Conservation (phyloP, 257 asterid species). For the Nicotiana undulata region DNA sequence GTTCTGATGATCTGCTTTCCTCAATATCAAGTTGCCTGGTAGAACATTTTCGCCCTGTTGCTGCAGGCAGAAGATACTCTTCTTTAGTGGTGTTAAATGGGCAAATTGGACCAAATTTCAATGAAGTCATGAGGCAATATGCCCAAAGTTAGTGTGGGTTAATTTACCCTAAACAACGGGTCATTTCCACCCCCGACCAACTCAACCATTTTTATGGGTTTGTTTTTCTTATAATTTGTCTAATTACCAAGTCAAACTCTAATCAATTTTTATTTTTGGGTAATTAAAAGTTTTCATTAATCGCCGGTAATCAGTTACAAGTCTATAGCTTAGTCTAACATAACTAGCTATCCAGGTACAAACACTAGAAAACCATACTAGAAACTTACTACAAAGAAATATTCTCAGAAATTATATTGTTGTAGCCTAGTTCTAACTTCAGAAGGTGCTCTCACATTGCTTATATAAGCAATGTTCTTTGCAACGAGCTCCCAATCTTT, state of each 20-base stretch:
- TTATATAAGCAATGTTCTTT: no score
- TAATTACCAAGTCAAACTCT: not conserved
- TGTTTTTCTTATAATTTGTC: not conserved
- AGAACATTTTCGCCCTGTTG: not conserved
- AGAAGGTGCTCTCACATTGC: no score
- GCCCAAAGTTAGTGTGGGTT: not conserved
- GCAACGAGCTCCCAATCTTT: not conserved
- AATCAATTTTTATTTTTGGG: not conserved
- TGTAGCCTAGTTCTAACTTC: no score
- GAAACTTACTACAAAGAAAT: no score
- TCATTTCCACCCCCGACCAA: not conserved
- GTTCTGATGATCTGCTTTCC: not conserved
- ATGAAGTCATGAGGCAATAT: not conserved
- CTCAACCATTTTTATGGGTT: not conserved
- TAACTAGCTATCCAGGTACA: no score
- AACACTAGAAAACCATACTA: no score
- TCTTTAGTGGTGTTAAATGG: not conserved
- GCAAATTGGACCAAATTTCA: not conserved
- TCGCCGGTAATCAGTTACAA: no score
- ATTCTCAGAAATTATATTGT: no score
- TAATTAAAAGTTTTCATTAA: no score
- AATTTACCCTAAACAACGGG: not conserved
- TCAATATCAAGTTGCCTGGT: not conserved
- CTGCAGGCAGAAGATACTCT: not conserved
- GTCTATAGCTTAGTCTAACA: no score